Conservation (phyloP, 2,329 filamentous ascomycete genomes). For the Pseudonectria buxi region DNA sequence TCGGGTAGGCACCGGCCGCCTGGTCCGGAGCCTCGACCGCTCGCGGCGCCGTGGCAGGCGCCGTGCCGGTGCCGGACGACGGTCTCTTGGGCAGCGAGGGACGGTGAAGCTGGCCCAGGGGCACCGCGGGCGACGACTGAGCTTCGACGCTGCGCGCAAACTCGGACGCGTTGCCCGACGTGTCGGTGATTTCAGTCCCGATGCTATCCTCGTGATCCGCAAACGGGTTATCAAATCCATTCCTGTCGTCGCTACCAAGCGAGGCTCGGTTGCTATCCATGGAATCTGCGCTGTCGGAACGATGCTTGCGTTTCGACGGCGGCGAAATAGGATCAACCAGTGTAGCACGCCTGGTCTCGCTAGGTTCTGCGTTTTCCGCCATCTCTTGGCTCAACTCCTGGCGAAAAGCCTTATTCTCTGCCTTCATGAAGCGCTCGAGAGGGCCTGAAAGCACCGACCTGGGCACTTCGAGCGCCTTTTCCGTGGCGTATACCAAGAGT, state of each 20-base stretch:
- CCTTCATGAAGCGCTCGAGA: conserved; percentile 40
- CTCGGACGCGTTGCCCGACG: conserved; percentile 8
- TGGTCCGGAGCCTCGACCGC: conserved; percentile 17
- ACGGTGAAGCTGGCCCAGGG: conserved; percentile 7
- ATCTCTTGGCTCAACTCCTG: conserved; percentile 40
- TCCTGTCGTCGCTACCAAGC: conserved; percentile 33
- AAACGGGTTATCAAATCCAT: conserved; percentile 26
- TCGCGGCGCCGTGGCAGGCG: conserved; percentile 19
- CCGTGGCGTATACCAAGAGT: conserved; percentile 48
- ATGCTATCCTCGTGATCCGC: conserved; percentile 17
- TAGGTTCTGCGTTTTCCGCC: conserved; percentile 12
- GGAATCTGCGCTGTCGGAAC: conserved; percentile 39
- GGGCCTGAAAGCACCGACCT: conserved; percentile 31
- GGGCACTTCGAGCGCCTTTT: conserved; percentile 35
- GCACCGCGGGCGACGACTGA: conserved; percentile 7
- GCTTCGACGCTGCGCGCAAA: conserved; percentile 10
- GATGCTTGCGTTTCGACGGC: conserved; percentile 40
- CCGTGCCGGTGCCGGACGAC: conserved; percentile 15
- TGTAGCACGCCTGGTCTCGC: conserved; percentile 10
- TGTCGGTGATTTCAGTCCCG: conserved; percentile 22
- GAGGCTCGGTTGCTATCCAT: conserved; percentile 42
- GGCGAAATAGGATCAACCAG: conserved; percentile 33
- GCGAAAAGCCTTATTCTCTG: conserved; percentile 46
- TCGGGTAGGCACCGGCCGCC: conserved; percentile 1
- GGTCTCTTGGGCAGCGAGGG: conserved; percentile 7